A percentile compares a stretch with the other conserved stretches of the same genome.
Conservation (phyloP, 2,329 filamentous ascomycete species). For the Eutypa lata region DNA sequence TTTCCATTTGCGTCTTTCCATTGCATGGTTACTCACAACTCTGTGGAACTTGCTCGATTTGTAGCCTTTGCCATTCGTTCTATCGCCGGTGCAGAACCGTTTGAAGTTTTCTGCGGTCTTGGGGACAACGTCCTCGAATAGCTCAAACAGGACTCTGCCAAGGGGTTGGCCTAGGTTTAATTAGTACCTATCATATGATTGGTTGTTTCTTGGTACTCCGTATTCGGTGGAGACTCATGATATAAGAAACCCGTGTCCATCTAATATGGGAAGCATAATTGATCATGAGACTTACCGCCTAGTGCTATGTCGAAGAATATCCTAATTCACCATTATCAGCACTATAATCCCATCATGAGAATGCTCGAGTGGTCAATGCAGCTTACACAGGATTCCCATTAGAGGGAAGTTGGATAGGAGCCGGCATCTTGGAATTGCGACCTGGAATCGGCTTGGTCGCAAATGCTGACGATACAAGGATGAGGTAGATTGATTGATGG, state of each 20-base stretch:
- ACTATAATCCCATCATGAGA: not conserved
- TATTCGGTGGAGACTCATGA: too few relatives aligned
- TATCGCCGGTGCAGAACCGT: constrained; percentile 93
- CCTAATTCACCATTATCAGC: too few relatives aligned
- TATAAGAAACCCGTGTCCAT: too few relatives aligned
- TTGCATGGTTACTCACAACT: constrained; percentile 58
- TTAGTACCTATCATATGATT: constrained; percentile 11
- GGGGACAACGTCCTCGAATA: constrained; percentile 81
- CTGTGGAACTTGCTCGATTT: constrained; percentile 94
- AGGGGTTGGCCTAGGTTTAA: constrained; percentile 69
- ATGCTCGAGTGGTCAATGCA: not conserved
- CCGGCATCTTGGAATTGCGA: too few relatives aligned
- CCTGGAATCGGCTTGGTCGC: too few relatives aligned
- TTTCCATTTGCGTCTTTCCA: not conserved
- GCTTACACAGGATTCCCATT: too few relatives aligned
- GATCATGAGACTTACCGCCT: not conserved
- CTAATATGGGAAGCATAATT: too few relatives aligned
- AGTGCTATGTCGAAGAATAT: not conserved
- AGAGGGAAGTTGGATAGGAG: too few relatives aligned
- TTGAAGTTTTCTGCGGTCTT: constrained; percentile 95
- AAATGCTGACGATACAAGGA: too few relatives aligned
- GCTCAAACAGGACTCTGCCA: constrained; percentile 84
- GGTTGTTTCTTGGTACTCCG: too few relatives aligned
- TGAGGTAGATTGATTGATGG: too few relatives aligned
- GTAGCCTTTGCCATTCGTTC: constrained; percentile 82